Evolutionary conservation across 176 grass and related monocot species (phyloP).

Genomic region (Ampelocalamus luodianensis): DNA sequence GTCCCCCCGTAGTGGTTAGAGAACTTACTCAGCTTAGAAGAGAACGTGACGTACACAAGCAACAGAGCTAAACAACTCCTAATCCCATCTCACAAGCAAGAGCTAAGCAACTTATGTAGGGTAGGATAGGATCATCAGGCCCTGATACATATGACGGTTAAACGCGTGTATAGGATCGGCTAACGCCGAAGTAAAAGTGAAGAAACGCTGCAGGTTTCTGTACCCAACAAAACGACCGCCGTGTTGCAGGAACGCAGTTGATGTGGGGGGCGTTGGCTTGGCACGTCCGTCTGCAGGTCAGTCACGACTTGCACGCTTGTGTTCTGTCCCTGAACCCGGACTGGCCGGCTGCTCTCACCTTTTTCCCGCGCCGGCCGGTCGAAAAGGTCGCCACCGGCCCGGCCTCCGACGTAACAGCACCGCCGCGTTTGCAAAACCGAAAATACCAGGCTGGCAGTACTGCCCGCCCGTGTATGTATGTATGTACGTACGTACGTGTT

Average conservation of each 20-base stretch:
- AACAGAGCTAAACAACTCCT: background rate
- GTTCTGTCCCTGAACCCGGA: background rate
- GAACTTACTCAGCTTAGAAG: background rate
- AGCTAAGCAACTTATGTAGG: background rate
- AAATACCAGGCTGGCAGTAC: no score
- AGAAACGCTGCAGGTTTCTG: background rate
- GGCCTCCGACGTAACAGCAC: background rate
- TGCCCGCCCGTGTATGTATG: no score
- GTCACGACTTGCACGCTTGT: conserved; percentile 43
- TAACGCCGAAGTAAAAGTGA: background rate
- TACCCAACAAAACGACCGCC: background rate
- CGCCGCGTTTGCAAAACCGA: background rate
- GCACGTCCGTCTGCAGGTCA: background rate
- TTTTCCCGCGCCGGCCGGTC: no score
- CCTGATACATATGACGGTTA: background rate
- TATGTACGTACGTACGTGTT: no score
- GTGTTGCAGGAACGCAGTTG: conserved; percentile 4
- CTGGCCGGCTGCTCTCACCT: background rate
- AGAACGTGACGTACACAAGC: background rate
- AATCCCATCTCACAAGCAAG: no score
- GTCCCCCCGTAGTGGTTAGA: background rate
- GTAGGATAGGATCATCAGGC: background rate
- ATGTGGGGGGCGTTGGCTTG: background rate
- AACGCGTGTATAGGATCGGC: background rate
- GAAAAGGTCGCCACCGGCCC: background rate